A percentile compares a stretch with the other conserved stretches of the same genome.
phyloP scores from a whole-genome alignment of 2,329 filamentous ascomycete species.

The Trichophyton benhamiae region DNA sequence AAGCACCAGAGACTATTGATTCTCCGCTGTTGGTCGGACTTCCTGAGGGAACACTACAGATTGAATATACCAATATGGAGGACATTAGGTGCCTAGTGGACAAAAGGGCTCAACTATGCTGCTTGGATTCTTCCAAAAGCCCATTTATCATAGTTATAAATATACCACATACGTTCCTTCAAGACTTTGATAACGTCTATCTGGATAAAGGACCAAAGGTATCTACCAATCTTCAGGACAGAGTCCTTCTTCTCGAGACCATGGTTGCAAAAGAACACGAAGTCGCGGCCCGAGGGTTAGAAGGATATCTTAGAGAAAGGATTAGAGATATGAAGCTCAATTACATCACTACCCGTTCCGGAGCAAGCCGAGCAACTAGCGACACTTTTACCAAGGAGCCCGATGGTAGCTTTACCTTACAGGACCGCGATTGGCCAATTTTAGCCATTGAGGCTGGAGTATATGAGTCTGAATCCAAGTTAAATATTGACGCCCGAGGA shows the following conservation, averaged over 20 bases:
- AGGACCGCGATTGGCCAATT: background rate
- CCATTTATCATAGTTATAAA: background rate
- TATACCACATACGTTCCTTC: background rate
- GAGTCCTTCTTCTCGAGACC: background rate
- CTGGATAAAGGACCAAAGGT: background rate
- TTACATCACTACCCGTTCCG: background rate
- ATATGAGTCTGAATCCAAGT: background rate
- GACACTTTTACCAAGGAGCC: background rate
- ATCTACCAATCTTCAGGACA: background rate
- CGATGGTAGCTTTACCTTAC: background rate
- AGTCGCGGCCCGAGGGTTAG: background rate
- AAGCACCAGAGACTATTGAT: background rate
- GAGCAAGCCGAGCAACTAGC: background rate
- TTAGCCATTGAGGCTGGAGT: conserved; percentile 1
- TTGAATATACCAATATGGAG: background rate
- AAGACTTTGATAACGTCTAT: background rate
- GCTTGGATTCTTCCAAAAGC: background rate
- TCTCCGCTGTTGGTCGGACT: background rate
- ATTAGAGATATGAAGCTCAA: background rate
- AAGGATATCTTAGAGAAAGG: background rate
- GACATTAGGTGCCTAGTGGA: background rate
- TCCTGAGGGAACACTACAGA: background rate
- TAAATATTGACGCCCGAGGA: conserved; percentile 6
- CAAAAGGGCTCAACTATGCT: background rate
- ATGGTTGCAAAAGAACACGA: background rate